Base-by-base conservation (phyloP, 83 land plant species). In the Larix sibirica region DNA sequence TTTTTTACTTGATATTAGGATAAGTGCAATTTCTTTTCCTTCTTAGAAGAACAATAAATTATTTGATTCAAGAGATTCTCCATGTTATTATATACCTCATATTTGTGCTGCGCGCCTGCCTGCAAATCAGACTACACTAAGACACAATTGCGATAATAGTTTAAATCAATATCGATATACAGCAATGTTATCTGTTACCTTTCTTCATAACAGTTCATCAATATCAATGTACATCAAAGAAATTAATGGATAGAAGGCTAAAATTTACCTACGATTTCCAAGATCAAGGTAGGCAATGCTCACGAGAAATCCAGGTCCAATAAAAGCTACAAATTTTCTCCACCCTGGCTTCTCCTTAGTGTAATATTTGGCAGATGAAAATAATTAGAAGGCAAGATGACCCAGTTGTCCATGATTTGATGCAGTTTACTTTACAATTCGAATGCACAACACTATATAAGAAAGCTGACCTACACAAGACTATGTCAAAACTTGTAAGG, bases 251-350 rank as follows among this genome's bases (percentile, higher is more conserved):
- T 40, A 1, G 12, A 3, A 40, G 16, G 10, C 3, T 73, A 2
- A 40, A n/a, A 73, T 20, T 71, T n/a, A n/a, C 56, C 0, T 73
- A 73, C 82, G 8, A 26, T 80, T 80, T 80, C 71, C 73, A 18
- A 78, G 82, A 80, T 80, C 82, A 38, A 80, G 16, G 69, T 80
- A 80, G 21, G 82, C 82, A 40, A 80, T 62, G 68, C 50, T 33
- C 26, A 80, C 82, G 21, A 80, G 47, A 80, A 80, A 80, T 8
- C 82, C 54, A 16, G 73, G 82, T 62, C 82, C 82, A 62, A 80
- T 2, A 64, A 14, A 63, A n/a, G 77, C 26, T 8, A 66, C 6
- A 3, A 80, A 65, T 42, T 80, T 65, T 47, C 73, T 80, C 82
- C 82, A 80, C 18, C 71, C 4, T 21, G 68, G 26, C 14, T 73